Conservation (phyloP, 2,329 filamentous ascomycete species). For the Fusarium sp. region DNA sequence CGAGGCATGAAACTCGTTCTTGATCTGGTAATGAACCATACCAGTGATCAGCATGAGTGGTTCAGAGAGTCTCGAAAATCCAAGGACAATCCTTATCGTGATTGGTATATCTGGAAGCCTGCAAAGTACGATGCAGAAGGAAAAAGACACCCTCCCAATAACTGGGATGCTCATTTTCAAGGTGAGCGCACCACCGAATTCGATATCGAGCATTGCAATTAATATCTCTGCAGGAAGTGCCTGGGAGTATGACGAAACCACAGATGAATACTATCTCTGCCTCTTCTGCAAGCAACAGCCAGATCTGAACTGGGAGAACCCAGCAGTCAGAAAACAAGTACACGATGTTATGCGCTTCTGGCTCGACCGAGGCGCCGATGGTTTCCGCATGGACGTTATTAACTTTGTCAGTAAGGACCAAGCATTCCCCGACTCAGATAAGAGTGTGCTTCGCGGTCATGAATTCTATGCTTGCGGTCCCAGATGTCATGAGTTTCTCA, state of each 20-base stretch:
- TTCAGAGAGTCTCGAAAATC: conserved; percentile 67
- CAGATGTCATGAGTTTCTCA: conserved; percentile 60
- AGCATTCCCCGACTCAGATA: conserved; percentile 63
- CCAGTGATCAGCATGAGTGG: conserved; percentile 68
- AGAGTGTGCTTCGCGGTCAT: conserved; percentile 49
- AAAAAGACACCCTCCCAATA: conserved; percentile 71
- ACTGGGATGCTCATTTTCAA: conserved; percentile 61
- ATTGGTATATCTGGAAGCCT: conserved; percentile 77
- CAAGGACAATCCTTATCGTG: conserved; percentile 65
- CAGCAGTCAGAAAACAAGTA: conserved; percentile 72
- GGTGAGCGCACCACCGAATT: conserved; percentile 32
- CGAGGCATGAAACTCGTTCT: conserved; percentile 77
- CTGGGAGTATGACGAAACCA: conserved; percentile 64
- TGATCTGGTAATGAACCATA: conserved; percentile 82
- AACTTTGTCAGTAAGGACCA: conserved; percentile 75
- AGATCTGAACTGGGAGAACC: conserved; percentile 83
- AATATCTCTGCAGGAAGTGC: conserved; percentile 52
- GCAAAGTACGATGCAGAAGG: conserved; percentile 68
- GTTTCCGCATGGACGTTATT: conserved; percentile 76
- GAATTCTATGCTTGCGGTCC: conserved; percentile 68
- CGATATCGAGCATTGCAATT: background rate
- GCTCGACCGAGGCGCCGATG: conserved; percentile 75
- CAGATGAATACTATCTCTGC: conserved; percentile 70
- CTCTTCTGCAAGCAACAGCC: conserved; percentile 79
- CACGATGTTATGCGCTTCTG: conserved; percentile 80